Percentiles rank a stretch among this genome's conserved stretches.
Evolutionary conservation across 2,329 filamentous ascomycete genomes (phyloP).

Genomic region (Paraphoma chrysanthemicola): DNA sequence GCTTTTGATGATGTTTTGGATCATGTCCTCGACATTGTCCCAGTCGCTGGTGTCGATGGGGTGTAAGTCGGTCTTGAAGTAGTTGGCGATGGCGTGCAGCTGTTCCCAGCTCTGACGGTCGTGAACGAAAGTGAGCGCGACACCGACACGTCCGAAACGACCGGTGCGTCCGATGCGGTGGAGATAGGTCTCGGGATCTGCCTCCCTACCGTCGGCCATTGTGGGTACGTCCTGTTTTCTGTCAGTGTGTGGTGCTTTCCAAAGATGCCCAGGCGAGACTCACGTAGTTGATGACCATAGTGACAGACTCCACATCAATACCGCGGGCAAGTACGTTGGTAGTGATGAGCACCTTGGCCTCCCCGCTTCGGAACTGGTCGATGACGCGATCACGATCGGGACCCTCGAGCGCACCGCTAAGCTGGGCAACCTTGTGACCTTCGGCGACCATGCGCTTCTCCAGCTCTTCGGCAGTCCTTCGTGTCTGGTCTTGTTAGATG

Average conservation of each 20-base stretch:
- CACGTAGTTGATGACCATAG: constrained; percentile 97
- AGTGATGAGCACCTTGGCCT: constrained; percentile 94
- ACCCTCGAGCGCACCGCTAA: constrained; percentile 89
- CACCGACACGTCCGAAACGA: constrained; percentile 94
- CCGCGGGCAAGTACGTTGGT: constrained; percentile 96
- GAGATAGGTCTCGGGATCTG: constrained; percentile 94
- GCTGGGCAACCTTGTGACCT: constrained; percentile 87
- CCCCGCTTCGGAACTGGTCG: constrained; percentile 82
- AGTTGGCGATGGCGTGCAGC: constrained; percentile 78
- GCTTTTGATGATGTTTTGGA: constrained; percentile 68
- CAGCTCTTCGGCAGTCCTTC: constrained; percentile 84
- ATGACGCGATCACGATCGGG: constrained; percentile 82
- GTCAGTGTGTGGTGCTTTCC: constrained; percentile 13
- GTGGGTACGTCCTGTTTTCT: constrained; percentile 61
- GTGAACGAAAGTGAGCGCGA: constrained; percentile 93
- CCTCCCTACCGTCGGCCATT: constrained; percentile 64
- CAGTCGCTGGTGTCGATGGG: constrained; percentile 86
- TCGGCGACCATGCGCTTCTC: constrained; percentile 85
- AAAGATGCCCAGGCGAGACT: constrained; percentile 3
- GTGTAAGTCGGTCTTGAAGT: constrained; percentile 82
- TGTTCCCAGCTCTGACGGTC: constrained; percentile 82
- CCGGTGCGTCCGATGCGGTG: constrained; percentile 98
- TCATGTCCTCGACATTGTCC: constrained; percentile 84
- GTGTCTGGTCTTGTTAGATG: constrained; percentile 63
- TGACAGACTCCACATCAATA: constrained; percentile 90